Percentiles rank a stretch among this genome's conserved stretches.
phyloP scores from a whole-genome alignment of 495 filamentous ascomycete genomes.

The Podospora australis region DNA sequence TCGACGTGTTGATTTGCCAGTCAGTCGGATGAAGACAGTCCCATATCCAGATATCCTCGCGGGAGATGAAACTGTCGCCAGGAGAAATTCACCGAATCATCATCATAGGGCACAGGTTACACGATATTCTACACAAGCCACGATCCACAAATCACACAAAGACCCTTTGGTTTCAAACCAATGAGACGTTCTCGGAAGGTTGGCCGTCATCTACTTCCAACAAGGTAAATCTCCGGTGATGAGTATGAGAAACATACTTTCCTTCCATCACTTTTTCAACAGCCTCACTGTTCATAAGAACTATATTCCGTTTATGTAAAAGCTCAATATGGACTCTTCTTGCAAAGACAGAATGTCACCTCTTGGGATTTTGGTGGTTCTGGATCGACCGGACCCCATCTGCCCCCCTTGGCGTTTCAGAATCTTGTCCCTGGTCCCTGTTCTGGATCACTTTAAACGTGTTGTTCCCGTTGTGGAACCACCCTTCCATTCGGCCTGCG shows the following conservation, averaged over 20 bases:
- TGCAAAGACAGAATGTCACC: background rate
- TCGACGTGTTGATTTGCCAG: background rate
- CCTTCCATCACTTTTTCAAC: background rate
- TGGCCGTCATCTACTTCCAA: background rate
- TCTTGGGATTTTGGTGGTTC: background rate
- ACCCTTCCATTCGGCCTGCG: no score
- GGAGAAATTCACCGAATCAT: background rate
- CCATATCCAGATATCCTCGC: no score
- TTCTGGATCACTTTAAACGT: background rate
- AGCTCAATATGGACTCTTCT: background rate
- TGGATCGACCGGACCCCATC: no score
- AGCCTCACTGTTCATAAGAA: background rate
- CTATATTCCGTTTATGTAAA: background rate
- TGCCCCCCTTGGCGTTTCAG: constrained; percentile 1
- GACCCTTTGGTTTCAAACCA: background rate
- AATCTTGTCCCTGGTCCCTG: background rate
- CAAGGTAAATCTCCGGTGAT: background rate
- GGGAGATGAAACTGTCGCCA: background rate
- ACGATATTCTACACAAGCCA: background rate
- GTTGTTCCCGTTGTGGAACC: no score
- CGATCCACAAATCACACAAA: no score
- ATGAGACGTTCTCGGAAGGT: background rate
- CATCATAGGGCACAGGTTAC: background rate
- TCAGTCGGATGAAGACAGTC: background rate
- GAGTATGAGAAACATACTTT: no score